phyloP scores from a whole-genome alignment of 345 rosid genomes.

The Eucalyptus polybractea region DNA sequence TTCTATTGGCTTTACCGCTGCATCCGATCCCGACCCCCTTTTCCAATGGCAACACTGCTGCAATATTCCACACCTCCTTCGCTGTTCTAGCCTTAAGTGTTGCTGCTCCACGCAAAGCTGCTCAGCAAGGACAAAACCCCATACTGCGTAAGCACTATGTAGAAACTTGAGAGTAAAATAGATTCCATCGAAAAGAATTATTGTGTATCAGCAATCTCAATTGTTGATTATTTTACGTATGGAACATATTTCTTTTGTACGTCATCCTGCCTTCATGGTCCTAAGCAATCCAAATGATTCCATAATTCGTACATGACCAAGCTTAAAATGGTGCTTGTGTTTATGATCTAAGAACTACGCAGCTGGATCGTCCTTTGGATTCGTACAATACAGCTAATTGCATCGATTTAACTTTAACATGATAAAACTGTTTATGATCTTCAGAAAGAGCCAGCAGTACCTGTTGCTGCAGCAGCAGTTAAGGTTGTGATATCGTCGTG shows the following conservation, averaged over 20 bases:
- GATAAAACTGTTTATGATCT: background rate
- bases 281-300: background rate
- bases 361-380: background rate
- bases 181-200: background rate
- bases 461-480: conserved; percentile 97
- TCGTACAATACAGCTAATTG: background rate
- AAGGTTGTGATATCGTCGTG: conserved; percentile 79
- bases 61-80: conserved; percentile 74
- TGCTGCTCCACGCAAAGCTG: conserved; percentile 92
- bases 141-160: background rate
- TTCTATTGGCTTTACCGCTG: conserved; percentile 16
- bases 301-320: background rate
- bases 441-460: conserved; percentile 9
- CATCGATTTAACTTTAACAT: background rate
- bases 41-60: conserved; percentile 67
- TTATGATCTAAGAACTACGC: background rate
- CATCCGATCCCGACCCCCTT: conserved; percentile 21
- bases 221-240: background rate
- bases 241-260: background rate
- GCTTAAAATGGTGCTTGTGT: background rate
- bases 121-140: background rate
- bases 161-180: background rate
- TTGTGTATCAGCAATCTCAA: background rate
- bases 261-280: background rate
- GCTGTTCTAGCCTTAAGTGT: conserved; percentile 82